phyloP scores from a whole-genome alignment of 805 yeast genomes.

The Yamadazyma endophytica region DNA sequence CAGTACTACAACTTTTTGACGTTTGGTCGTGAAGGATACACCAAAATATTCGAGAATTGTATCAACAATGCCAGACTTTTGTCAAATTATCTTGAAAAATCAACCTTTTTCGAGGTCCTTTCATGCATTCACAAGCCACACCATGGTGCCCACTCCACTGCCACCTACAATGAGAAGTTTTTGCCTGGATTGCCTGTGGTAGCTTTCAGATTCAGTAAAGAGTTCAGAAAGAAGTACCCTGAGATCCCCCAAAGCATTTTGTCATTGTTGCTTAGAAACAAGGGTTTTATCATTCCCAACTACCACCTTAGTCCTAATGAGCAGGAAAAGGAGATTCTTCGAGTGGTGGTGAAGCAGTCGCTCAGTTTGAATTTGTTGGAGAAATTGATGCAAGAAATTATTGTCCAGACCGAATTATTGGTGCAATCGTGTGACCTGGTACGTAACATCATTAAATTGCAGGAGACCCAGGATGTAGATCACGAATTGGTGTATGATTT shows the following conservation, averaged over 20 bases:
- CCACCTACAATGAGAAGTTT: slow-evolving; percentile 41
- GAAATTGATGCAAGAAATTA: slow-evolving; percentile 59
- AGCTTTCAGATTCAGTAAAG: slow-evolving; percentile 69
- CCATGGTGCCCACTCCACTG: slow-evolving; percentile 8
- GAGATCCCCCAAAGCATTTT: slow-evolving; percentile 78
- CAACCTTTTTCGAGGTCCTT: slow-evolving; percentile 65
- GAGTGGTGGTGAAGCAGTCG: slow-evolving; percentile 78
- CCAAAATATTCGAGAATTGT: slow-evolving; percentile 55
- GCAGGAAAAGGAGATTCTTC: slow-evolving; percentile 59
- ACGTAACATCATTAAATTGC: slow-evolving; percentile 15
- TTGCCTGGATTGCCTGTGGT: slow-evolving; percentile 86
- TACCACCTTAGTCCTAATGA: slow-evolving; percentile 73
- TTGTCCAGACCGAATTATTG: slow-evolving; percentile 49
- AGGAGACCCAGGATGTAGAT: slow-evolving; percentile 16
- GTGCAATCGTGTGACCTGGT: slow-evolving; percentile 44
- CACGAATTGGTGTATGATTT: slow-evolving; percentile 42
- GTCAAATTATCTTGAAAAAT: slow-evolving; percentile 57
- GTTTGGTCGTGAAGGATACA: slow-evolving; percentile 71
- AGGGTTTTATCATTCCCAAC: slow-evolving; percentile 87
- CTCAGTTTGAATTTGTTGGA: slow-evolving; percentile 60
- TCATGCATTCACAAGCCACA: slow-evolving; percentile 70
- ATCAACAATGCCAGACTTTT: slow-evolving; percentile 70
- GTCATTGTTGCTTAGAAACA: slow-evolving; percentile 67
- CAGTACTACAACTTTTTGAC: slow-evolving; percentile 80
- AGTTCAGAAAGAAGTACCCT: slow-evolving; percentile 58